Evolutionary conservation across 2,329 filamentous ascomycete genomes (phyloP), one percentile per base, ranked within the genome.

Genomic region (Biscogniauxia marginata): DNA sequence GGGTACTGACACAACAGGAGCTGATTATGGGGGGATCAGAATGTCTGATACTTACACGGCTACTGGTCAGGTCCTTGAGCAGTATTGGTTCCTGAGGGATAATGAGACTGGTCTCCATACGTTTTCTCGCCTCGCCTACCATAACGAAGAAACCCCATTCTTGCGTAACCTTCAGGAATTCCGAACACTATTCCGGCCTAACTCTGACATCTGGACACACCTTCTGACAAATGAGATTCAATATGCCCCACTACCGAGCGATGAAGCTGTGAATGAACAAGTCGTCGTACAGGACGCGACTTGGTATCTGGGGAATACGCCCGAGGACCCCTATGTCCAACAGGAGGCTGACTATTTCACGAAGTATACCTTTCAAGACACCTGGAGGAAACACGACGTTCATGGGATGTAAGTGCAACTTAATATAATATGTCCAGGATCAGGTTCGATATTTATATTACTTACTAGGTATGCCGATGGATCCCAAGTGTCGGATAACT

Each of bases 1-100:
- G 18, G 82, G 81, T 13, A 74, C 70, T 7, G 82, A 85, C 67
- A 73, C 73, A 1, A 75, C 74, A 0, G 78, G 79, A 0, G 80
- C 76, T 0, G 66, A 75, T 5, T 87, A 85, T 65, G 84, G 77
- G 3, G 84, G 84, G 1, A 78, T 86, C 25, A 75, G 81, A 45
- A 81, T 87, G 77, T 81, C 79, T 48, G 83, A 87, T 56, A 80
- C 77, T 0, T 86, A 85, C 63, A 74, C 77, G 0, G 73, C 76
- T 0, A 86, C 84, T 0, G 83, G 83, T 2, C 83, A 87, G 64
- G 64, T 80, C 5, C 73, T 88, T 16, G 79, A 87, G 63, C 84
- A 87, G 64, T 87, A 86, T 67, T 87, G 83, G 82, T 87, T 87
- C 62, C 70, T 87, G 2, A 74, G 81, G 9, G 83, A 85, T 46